phyloP scores from a whole-genome alignment of 2,329 filamentous ascomycete genomes.

The Alternaria ventricosa region DNA sequence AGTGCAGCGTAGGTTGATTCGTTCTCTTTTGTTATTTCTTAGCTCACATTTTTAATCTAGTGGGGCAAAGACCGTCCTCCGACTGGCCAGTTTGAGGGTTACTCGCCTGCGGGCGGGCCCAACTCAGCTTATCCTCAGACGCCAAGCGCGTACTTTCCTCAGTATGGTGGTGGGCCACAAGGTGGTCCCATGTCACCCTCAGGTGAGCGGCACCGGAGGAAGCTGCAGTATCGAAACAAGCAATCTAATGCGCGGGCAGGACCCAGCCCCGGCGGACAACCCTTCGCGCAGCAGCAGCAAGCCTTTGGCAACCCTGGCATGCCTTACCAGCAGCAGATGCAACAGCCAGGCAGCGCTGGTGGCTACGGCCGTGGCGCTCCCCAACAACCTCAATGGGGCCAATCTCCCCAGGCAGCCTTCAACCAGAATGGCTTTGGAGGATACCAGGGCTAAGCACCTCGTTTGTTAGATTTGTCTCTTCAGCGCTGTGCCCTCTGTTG shows the following conservation, averaged over 20 bases:
- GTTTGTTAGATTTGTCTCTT: slow-evolving; percentile 29
- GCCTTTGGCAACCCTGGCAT: slow-evolving; percentile 68
- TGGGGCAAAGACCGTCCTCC: slow-evolving; percentile 99
- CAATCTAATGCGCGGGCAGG: slow-evolving; percentile 53
- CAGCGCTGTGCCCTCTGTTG: slow-evolving; percentile 39
- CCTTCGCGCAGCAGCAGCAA: slow-evolving; percentile 61
- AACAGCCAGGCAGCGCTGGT: slow-evolving; percentile 70
- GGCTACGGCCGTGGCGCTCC: slow-evolving; percentile 80
- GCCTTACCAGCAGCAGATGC: slow-evolving; percentile 54
- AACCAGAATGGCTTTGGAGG: slow-evolving; percentile 64
- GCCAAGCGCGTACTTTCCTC: slow-evolving; percentile 85
- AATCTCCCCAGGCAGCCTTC: slow-evolving; percentile 55
- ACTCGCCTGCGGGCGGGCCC: slow-evolving; percentile 76
- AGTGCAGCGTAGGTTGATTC: slow-evolving; percentile 86
- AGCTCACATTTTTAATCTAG: slow-evolving; percentile 59
- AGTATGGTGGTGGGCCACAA: slow-evolving; percentile 76
- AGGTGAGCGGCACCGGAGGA: slow-evolving; percentile 53
- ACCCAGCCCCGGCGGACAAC: slow-evolving; percentile 66
- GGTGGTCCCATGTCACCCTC: slow-evolving; percentile 64
- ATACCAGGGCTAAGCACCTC: slow-evolving; percentile 61
- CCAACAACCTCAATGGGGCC: slow-evolving; percentile 61
- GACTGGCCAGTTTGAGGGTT: slow-evolving; percentile 80
- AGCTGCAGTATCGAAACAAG: slow-evolving; percentile 45
- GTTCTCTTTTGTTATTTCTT: slow-evolving; percentile 25
- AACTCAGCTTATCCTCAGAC: slow-evolving; percentile 78